A percentile compares a stretch with the other conserved stretches of the same genome.
Conservation (phyloP, 2,329 filamentous ascomycete species). For the Celoporthe dispersa region DNA sequence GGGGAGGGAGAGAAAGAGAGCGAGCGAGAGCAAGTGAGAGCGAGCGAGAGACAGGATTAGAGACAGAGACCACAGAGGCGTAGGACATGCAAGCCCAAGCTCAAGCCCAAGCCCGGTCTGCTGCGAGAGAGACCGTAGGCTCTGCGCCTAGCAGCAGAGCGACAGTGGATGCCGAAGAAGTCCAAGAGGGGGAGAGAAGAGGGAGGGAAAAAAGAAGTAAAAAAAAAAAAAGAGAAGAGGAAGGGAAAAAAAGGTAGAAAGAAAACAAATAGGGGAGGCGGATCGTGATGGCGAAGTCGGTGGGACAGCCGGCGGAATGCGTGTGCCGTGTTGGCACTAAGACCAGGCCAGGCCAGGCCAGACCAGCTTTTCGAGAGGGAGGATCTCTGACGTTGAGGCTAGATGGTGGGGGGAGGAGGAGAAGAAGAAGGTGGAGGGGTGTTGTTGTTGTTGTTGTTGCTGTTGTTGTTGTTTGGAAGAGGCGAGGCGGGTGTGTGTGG, state of each 20-base stretch:
- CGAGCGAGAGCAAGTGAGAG: background rate
- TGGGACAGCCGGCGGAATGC: background rate
- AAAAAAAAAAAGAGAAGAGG: background rate
- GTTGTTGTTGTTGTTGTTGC: too few species aligned
- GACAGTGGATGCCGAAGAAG: background rate
- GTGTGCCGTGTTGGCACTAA: slow-evolving; percentile 8
- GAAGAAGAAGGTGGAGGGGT: background rate
- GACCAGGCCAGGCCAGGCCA: background rate
- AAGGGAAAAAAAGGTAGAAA: too few species aligned
- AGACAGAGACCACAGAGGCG: background rate
- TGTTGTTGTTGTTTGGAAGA: too few species aligned
- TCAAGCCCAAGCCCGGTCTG: background rate
- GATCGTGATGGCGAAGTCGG: background rate
- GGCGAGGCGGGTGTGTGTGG: background rate
- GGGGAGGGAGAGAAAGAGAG: background rate
- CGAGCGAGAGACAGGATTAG: background rate
- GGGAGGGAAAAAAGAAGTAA: background rate
- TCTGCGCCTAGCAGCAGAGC: slow-evolving; percentile 22
- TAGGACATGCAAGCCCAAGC: slow-evolving; percentile 10
- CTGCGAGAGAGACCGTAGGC: slow-evolving; percentile 5
- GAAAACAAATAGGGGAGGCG: background rate
- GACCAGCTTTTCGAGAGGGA: background rate
- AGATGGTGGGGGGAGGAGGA: background rate
- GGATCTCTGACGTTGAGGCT: background rate
- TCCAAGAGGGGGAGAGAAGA: background rate